Conservation (phyloP, 805 yeast species). For the Metschnikowia gelsemii region DNA sequence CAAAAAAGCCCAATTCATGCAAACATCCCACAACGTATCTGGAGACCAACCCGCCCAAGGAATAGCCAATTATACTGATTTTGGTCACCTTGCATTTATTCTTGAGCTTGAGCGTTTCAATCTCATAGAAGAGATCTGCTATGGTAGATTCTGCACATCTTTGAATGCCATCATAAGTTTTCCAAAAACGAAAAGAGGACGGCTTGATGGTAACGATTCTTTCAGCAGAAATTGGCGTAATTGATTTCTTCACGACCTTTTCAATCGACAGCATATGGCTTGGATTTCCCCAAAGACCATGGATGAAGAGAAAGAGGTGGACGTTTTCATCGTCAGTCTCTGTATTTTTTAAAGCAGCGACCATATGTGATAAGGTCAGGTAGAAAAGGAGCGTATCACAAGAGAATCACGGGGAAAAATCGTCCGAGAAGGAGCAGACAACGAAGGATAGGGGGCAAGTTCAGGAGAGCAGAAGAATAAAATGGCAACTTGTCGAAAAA, state of each 20-base stretch:
- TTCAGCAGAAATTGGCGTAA: slow-evolving; percentile 27
- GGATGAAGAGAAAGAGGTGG: slow-evolving; percentile 42
- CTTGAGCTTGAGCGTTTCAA: slow-evolving; percentile 36
- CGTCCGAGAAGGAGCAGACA: not conserved
- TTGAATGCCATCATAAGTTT: slow-evolving; percentile 43
- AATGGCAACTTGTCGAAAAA: not conserved
- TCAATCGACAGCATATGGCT: slow-evolving; percentile 64
- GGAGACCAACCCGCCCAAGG: slow-evolving; percentile 83
- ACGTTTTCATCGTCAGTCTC: slow-evolving; percentile 19
- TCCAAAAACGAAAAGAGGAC: slow-evolving; percentile 43
- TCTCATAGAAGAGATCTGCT: slow-evolving; percentile 39
- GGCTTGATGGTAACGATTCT: slow-evolving; percentile 38
- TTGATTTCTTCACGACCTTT: slow-evolving; percentile 39
- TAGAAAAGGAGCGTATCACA: not conserved
- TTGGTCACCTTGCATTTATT: slow-evolving; percentile 47
- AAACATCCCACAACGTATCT: slow-evolving; percentile 78
- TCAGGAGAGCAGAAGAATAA: not conserved
- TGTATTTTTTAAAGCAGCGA: not conserved
- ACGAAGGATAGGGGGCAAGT: not conserved
- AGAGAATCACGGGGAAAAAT: too few relatives aligned
- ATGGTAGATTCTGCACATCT: slow-evolving; percentile 36
- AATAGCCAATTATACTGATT: slow-evolving; percentile 81
- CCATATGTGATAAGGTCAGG: slow-evolving; percentile 1
- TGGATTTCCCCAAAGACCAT: slow-evolving; percentile 72
- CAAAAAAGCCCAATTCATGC: slow-evolving; percentile 52